phyloP scores from a whole-genome alignment of 2,329 filamentous ascomycete genomes.

The Colletotrichum sansevieriae region DNA sequence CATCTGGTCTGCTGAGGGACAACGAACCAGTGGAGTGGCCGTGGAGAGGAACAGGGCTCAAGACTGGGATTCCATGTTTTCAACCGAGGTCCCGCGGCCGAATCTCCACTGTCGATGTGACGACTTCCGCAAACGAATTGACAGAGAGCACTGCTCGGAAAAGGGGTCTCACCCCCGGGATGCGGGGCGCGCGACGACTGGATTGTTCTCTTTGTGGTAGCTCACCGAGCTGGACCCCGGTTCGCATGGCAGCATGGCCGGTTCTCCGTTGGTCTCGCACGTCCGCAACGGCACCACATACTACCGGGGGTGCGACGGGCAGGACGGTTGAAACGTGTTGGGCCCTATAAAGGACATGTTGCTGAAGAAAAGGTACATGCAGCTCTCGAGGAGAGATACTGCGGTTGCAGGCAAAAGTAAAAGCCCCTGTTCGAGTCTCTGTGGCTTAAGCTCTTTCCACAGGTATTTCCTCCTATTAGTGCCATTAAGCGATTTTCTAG shows the following conservation, averaged over 20 bases:
- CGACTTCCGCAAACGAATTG: slow-evolving; percentile 28
- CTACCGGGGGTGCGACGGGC: slow-evolving; percentile 23
- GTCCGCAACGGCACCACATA: slow-evolving; percentile 20
- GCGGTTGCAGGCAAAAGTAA: not conserved
- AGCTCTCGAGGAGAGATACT: not conserved
- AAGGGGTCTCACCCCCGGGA: slow-evolving; percentile 26
- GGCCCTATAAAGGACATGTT: not conserved
- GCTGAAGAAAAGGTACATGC: slow-evolving; percentile 4
- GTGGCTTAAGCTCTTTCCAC: no score
- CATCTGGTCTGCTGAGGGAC: slow-evolving; percentile 10
- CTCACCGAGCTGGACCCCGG: slow-evolving; percentile 22
- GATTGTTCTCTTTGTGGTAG: slow-evolving; percentile 28
- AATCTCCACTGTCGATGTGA: slow-evolving; percentile 32
- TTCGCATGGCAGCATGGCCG: slow-evolving; percentile 1
- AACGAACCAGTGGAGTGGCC: slow-evolving; percentile 30
- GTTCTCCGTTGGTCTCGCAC: not conserved
- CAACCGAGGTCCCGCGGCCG: slow-evolving; percentile 19
- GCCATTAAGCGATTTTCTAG: no score
- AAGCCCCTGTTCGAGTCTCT: no score
- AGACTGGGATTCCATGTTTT: slow-evolving; percentile 29
- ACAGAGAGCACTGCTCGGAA: slow-evolving; percentile 30
- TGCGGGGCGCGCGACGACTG: slow-evolving; percentile 8
- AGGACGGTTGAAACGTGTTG: slow-evolving; percentile 30
- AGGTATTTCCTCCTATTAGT: no score
- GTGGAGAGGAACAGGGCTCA: slow-evolving; percentile 25